A percentile compares a stretch with the other conserved stretches of the same genome.
Evolutionary conservation across 805 yeast genomes (phyloP).

Genomic region (Spathaspora girioi): DNA sequence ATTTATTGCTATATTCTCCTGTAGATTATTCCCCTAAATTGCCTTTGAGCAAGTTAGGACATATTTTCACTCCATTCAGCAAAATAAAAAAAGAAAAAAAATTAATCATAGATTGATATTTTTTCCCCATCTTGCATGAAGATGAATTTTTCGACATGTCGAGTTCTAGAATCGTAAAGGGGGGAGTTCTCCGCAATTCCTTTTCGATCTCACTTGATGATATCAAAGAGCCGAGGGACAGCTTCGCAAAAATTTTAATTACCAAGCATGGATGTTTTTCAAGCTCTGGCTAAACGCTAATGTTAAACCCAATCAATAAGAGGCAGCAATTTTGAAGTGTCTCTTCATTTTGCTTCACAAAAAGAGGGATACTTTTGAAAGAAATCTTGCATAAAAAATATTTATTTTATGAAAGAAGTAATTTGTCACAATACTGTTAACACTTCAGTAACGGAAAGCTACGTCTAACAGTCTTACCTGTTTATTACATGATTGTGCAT

Average conservation of each 20-base stretch:
- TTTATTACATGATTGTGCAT: no score
- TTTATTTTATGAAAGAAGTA: neutral
- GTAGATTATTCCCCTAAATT: neutral
- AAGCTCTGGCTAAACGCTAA: no score
- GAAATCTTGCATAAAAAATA: neutral
- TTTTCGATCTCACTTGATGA: no score
- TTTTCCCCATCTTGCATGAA: neutral
- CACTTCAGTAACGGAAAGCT: neutral
- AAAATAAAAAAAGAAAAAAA: neutral
- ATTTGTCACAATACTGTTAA: neutral
- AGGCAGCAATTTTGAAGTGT: neutral
- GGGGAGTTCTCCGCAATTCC: no score
- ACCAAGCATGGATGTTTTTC: no score
- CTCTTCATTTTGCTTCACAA: neutral
- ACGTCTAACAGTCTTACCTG: no score
- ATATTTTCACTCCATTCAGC: neutral
- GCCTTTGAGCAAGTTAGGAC: neutral
- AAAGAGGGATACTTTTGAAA: neutral
- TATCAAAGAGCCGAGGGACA: no score
- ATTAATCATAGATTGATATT: neutral
- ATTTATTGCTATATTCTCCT: neutral
- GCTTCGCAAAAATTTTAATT: no score
- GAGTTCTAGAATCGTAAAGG: neutral
- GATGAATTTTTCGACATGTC: neutral
- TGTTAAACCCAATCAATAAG: neutral